A percentile compares a stretch with the other conserved stretches of the same genome.
Evolutionary conservation across 2,329 filamentous ascomycete species (phyloP).

Genomic region (Ophiostoma populinum): DNA sequence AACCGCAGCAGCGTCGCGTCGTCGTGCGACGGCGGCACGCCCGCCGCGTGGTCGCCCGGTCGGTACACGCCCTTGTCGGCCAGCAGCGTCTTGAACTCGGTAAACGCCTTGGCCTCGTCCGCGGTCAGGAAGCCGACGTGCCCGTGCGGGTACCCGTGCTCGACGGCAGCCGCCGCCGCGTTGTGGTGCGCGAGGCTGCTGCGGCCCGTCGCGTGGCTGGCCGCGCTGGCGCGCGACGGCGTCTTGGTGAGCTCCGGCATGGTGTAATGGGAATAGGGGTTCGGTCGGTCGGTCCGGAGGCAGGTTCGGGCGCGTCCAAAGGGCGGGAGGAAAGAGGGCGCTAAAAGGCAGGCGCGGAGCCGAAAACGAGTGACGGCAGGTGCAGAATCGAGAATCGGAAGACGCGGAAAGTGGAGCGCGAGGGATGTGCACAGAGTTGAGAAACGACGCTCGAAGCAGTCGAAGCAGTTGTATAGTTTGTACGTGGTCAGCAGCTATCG

Average conservation of each 20-base stretch:
- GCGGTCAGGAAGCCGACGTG: conserved; percentile 62
- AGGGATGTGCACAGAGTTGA: no score
- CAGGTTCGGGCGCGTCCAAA: no score
- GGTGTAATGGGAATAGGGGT: neutral
- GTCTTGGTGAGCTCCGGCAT: conserved; percentile 2
- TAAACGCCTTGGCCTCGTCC: conserved; percentile 49
- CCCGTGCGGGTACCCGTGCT: conserved; percentile 49
- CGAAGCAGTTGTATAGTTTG: no score
- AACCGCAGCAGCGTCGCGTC: conserved; percentile 66
- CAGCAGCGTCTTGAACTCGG: conserved; percentile 53
- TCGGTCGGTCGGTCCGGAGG: no score
- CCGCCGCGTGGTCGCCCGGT: conserved; percentile 21
- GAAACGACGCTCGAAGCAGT: no score
- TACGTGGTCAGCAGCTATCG: no score
- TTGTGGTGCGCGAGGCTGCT: conserved; percentile 4
- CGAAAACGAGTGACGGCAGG: neutral
- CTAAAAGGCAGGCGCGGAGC: neutral
- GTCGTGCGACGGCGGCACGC: conserved; percentile 42
- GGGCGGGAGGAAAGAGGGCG: no score
- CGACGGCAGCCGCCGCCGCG: conserved; percentile 13
- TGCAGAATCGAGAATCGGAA: neutral
- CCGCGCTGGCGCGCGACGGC: conserved; percentile 4
- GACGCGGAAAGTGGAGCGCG: conserved; percentile 1
- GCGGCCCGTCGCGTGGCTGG: neutral
- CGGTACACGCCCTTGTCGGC: conserved; percentile 47